Evolutionary conservation across 1,139 yeast genomes (phyloP).

Genomic region (Scheffersomyces quercinus): DNA sequence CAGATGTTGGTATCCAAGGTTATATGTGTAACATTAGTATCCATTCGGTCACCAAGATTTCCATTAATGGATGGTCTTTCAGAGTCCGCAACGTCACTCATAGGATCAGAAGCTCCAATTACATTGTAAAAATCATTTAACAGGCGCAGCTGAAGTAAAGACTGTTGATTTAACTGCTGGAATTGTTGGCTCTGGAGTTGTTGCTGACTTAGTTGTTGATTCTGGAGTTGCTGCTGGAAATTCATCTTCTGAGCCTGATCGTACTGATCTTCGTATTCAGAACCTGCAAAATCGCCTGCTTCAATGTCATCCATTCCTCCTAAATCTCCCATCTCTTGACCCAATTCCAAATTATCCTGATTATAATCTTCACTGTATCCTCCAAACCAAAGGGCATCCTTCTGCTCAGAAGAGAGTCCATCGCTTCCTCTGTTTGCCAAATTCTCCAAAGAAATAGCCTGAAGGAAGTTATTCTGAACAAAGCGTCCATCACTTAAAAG

Average conservation of each 20-base stretch:
- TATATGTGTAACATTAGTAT: slow-evolving; percentile 55
- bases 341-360: slow-evolving; percentile 17
- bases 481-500: slow-evolving; percentile 45
- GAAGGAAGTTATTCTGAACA: slow-evolving; percentile 42
- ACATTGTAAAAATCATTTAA: slow-evolving; percentile 23
- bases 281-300: slow-evolving; percentile 10
- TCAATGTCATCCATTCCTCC: slow-evolving; percentile 7
- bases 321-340: slow-evolving; percentile 10
- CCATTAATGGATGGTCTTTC: slow-evolving; percentile 26
- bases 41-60: slow-evolving; percentile 52
- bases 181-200: slow-evolving; percentile 18
- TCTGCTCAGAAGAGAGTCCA: slow-evolving; percentile 13
- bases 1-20: slow-evolving; percentile 79
- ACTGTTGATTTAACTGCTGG: slow-evolving; percentile 5
- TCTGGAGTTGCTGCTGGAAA: slow-evolving; percentile 10
- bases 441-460: slow-evolving; percentile 33
- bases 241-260: slow-evolving; percentile 4
- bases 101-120: slow-evolving; percentile 23
- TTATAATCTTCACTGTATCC: slow-evolving; percentile 19
- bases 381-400: slow-evolving; percentile 24
- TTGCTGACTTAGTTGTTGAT: slow-evolving; percentile 18
- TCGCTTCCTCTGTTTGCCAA: slow-evolving; percentile 11
- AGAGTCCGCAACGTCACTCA: slow-evolving; percentile 6
- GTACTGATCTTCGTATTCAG: slow-evolving; percentile 16
- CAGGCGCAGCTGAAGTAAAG: slow-evolving; percentile 11